Evolutionary conservation across 2,329 filamentous ascomycete species (phyloP), one percentile per base, ranked within the genome.

Genomic region (Fusarium goolgardi): DNA sequence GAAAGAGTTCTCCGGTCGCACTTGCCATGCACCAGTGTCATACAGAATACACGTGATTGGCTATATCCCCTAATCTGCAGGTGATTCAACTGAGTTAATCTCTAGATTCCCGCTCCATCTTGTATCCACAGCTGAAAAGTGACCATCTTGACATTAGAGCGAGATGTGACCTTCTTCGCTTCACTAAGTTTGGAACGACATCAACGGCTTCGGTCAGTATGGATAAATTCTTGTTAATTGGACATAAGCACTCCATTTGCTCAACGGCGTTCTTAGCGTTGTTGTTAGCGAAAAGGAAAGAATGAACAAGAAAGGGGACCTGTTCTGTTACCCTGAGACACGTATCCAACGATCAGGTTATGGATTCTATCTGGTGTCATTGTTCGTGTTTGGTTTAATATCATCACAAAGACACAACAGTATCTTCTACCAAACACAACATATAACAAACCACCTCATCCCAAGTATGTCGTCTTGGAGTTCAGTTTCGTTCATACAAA

Each of bases 181-280:
- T 18, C 49, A n/a, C 62, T 45, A 25, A 45, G 45, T 45, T 45
- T 62, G 44, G 35, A 57, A 47, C 44, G n/a, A 53, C 61, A 62
- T 62, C 50, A 62, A 66, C 65, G 37, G 41, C 50, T 65, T 39
- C 5, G 6, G 4, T 23, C 23, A 20, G 9, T 15, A 1, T 37
- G 18, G 20, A 9, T 5, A 11, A n/a, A 6, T 21, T 27, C 23
- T 43, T 13, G 1, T 20, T 49, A 8, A 10, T 11, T 49, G 31
- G 23, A 18, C 31, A 9, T 16, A 2, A 21, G 31, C 20, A 23
- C 12, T 8, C 8, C 7, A 21, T 18, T 49, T 10, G 18, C 15
- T 21, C 34, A 29, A n/a, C 4, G 20, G 21, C 27, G 31, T 21
- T 23, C 15, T 31, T 20, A 37, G 47, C 47, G 23, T 12, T 37